A percentile compares a stretch with the other conserved stretches of the same genome.
phyloP scores from a whole-genome alignment of 2,329 filamentous ascomycete genomes.

The Cladosporium phlei region DNA sequence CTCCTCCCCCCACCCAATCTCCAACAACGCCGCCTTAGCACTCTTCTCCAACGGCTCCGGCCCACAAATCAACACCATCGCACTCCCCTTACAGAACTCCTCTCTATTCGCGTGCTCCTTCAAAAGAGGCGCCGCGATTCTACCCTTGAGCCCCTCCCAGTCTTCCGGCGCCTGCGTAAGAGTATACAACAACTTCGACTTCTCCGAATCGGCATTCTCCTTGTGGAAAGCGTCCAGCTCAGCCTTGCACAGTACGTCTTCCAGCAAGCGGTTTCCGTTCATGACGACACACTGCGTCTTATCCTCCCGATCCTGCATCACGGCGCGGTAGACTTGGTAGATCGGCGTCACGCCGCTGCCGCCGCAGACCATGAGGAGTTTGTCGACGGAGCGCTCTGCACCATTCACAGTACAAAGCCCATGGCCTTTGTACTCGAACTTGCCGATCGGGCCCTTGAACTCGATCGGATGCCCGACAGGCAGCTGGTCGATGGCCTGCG shows the following conservation, averaged over 20 bases:
- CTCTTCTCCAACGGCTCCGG: conserved; percentile 69
- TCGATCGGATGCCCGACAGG: conserved; percentile 69
- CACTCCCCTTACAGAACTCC: conserved; percentile 33
- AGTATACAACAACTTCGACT: conserved; percentile 63
- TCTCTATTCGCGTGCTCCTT: conserved; percentile 49
- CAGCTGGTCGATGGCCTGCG: conserved; percentile 67
- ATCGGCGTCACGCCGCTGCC: conserved; percentile 92
- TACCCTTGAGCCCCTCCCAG: conserved; percentile 66
- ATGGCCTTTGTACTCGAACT: conserved; percentile 70
- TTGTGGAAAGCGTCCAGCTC: conserved; percentile 64
- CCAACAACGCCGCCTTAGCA: conserved; percentile 52
- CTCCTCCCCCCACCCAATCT: conserved; percentile 66
- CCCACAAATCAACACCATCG: conserved; percentile 72
- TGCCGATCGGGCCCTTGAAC: conserved; percentile 83
- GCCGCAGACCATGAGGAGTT: conserved; percentile 81
- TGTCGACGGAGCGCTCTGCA: conserved; percentile 52
- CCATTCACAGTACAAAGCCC: conserved; percentile 61
- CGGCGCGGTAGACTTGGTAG: conserved; percentile 72
- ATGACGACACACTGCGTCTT: conserved; percentile 66
- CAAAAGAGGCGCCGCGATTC: conserved; percentile 61
- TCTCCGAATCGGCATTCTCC: conserved; percentile 49
- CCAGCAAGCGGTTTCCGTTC: conserved; percentile 69
- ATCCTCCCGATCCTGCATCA: conserved; percentile 62
- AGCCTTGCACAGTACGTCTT: conserved; percentile 74
- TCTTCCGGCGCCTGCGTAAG: conserved; percentile 58